phyloP scores from a whole-genome alignment of 2,329 filamentous ascomycete genomes.

The Neonectria ditissima region DNA sequence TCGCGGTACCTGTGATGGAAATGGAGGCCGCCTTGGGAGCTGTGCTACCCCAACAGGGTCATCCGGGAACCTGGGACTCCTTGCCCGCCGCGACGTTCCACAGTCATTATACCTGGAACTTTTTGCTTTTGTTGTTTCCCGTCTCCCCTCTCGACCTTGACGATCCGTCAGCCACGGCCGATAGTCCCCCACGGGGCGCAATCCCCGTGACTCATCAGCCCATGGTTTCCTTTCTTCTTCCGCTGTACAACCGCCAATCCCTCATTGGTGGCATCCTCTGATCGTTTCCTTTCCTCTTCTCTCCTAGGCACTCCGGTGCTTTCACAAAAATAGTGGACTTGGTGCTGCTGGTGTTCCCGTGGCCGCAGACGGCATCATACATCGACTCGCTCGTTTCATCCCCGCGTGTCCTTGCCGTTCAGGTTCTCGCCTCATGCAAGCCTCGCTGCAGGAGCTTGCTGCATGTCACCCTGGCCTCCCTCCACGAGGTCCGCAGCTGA shows the following conservation, averaged over 20 bases:
- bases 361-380: conserved; percentile 17
- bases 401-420: conserved; percentile 9
- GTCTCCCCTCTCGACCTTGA: conserved; percentile 25
- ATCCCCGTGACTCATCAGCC: conserved; percentile 39
- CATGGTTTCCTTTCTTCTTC: conserved; percentile 35
- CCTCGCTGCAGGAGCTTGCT: conserved; percentile 9
- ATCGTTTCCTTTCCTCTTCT: not conserved
- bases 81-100: conserved; percentile 11
- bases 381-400: conserved; percentile 11
- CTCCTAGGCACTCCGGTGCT: not conserved
- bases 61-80: conserved; percentile 27
- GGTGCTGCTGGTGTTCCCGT: conserved; percentile 13
- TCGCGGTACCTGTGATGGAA: conserved; percentile 39
- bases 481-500: conserved; percentile 5
- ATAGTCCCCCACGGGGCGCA: conserved; percentile 30
- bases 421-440: conserved; percentile 23
- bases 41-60: conserved; percentile 25
- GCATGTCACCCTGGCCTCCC: conserved; percentile 17
- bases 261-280: conserved; percentile 31
- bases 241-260: conserved; percentile 9
- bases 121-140: conserved; percentile 9
- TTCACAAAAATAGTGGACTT: conserved; percentile 5
- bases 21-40: conserved; percentile 34
- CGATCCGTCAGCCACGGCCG: conserved; percentile 37
- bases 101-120: conserved; percentile 19